Percentiles rank a stretch among this genome's conserved stretches.
Evolutionary conservation across 2,329 filamentous ascomycete species (phyloP).

Genomic region (Hypoxylon sp.): DNA sequence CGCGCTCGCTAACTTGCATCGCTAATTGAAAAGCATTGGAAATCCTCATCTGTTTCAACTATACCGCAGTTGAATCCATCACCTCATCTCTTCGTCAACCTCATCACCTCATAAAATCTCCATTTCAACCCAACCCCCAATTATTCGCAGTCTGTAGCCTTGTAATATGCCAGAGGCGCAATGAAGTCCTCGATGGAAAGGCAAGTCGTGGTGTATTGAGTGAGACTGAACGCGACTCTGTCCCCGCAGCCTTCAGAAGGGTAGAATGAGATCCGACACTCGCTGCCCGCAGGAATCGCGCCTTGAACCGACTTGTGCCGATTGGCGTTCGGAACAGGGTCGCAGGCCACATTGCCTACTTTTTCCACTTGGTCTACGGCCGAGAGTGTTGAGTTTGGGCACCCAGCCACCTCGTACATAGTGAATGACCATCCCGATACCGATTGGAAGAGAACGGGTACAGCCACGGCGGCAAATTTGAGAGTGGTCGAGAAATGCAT

Average conservation of each 20-base stretch:
- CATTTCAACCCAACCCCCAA: neutral
- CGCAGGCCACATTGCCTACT: constrained; percentile 26
- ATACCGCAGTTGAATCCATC: neutral
- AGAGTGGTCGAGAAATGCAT: constrained; percentile 28
- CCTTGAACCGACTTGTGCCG: constrained; percentile 33
- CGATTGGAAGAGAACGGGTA: constrained; percentile 15
- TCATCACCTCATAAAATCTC: neutral
- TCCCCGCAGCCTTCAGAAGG: constrained; percentile 21
- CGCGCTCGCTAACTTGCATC: neutral
- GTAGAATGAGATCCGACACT: constrained; percentile 35
- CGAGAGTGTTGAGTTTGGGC: constrained; percentile 23
- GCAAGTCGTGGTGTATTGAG: constrained; percentile 30
- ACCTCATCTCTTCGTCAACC: neutral
- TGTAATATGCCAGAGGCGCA: constrained; percentile 30
- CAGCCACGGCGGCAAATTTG: constrained; percentile 11
- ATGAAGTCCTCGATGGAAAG: constrained; percentile 29
- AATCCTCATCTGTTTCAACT: neutral
- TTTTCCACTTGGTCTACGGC: constrained; percentile 27
- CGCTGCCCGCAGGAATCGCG: constrained; percentile 27
- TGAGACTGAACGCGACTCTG: constrained; percentile 33
- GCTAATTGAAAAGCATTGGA: neutral
- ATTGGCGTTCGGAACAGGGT: constrained; percentile 24
- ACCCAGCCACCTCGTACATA: constrained; percentile 23
- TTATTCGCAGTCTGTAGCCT: constrained; percentile 26
- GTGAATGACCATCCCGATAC: constrained; percentile 34